phyloP scores from a whole-genome alignment of 805 yeast species.

The Wickerhamomyces kurtzmanii region DNA sequence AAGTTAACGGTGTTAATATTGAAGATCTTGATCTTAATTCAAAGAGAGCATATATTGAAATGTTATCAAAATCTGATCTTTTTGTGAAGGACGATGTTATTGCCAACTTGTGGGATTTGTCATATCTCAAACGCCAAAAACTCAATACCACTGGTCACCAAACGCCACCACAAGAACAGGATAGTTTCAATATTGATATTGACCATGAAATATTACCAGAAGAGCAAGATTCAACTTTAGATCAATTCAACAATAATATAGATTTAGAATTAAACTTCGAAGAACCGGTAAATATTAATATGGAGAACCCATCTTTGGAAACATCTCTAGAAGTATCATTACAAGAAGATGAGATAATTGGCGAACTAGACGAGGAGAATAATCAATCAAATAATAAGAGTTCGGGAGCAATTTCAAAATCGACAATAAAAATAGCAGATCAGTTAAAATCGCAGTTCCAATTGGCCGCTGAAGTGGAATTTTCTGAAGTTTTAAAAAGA shows the following conservation, averaged over 20 bases:
- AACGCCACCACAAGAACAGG: constrained; percentile 6
- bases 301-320: too few relatives aligned
- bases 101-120: constrained; percentile 8
- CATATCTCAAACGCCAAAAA: constrained; percentile 12
- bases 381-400: too few relatives aligned
- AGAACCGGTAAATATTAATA: too few relatives aligned
- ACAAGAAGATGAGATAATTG: constrained; percentile 8
- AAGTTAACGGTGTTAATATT: neutral
- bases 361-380: constrained; percentile 17
- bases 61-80: constrained; percentile 5
- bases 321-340: neutral
- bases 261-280: too few relatives aligned
- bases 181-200: constrained; percentile 13
- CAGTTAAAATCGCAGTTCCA: too few relatives aligned
- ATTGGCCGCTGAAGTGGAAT: constrained; percentile 21
- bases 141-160: too few relatives aligned
- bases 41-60: constrained; percentile 12
- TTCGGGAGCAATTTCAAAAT: constrained; percentile 33
- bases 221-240: too few relatives aligned
- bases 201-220: too few relatives aligned
- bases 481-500: constrained; percentile 28
- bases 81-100: constrained; percentile 7
- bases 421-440: constrained; percentile 46
- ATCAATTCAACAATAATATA: too few relatives aligned
- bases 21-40: constrained; percentile 5